phyloP scores from a whole-genome alignment of 2,329 filamentous ascomycete species.

The Paecilomyces formosus region DNA sequence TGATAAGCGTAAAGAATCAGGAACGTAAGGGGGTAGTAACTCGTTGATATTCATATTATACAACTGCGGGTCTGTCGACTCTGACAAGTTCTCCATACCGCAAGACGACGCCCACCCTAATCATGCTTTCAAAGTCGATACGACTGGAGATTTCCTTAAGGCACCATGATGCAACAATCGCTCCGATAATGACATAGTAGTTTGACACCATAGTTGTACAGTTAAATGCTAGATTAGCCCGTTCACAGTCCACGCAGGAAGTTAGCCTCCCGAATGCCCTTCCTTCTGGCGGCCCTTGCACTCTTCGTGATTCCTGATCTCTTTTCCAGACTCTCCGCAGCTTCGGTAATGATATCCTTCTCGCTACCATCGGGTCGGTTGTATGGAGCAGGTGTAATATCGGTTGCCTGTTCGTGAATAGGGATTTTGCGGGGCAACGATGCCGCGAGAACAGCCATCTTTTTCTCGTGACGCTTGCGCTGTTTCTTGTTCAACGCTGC shows the following conservation, averaged over 20 bases:
- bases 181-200: background rate
- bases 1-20: no score
- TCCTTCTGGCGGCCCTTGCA: slow-evolving; percentile 37
- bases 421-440: slow-evolving; percentile 34
- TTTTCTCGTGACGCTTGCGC: slow-evolving; percentile 40
- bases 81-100: background rate
- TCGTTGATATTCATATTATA: slow-evolving; percentile 2
- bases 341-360: slow-evolving; percentile 21
- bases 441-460: slow-evolving; percentile 34
- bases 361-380: slow-evolving; percentile 16
- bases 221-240: slow-evolving; percentile 1
- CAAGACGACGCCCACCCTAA: background rate
- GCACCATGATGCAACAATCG: background rate
- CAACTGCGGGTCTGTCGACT: background rate
- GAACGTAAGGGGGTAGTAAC: no score
- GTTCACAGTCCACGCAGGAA: slow-evolving; percentile 41
- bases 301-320: slow-evolving; percentile 37
- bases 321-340: slow-evolving; percentile 28
- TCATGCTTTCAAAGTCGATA: background rate
- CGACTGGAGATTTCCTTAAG: background rate
- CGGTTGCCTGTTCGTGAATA: slow-evolving; percentile 37
- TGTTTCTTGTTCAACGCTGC: slow-evolving; percentile 42
- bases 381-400: slow-evolving; percentile 34
- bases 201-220: background rate
- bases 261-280: slow-evolving; percentile 40